phyloP scores from a whole-genome alignment of 179 eudicot genomes.

The Nepenthes alata region DNA sequence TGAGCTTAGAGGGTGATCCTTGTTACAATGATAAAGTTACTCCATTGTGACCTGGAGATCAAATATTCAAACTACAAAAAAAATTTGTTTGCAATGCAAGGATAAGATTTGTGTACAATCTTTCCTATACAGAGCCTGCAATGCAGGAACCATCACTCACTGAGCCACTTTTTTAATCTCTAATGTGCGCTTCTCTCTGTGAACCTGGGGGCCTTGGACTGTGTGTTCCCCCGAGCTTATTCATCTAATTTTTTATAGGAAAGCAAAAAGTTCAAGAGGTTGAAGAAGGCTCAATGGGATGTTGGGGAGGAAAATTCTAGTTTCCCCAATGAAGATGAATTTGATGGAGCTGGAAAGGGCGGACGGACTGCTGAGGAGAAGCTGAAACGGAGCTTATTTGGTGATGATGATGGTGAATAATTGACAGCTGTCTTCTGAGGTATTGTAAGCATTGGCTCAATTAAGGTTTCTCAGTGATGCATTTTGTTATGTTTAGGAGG shows the following conservation, averaged over 20 bases:
- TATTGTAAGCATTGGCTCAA: not conserved
- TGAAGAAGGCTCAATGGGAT: slow-evolving; percentile 77
- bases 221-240: not conserved
- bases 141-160: no score
- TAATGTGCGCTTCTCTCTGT: not conserved
- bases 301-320: slow-evolving; percentile 52
- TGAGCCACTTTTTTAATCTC: not conserved
- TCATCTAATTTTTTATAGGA: slow-evolving; percentile 28
- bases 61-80: not conserved
- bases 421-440: not conserved
- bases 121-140: no score
- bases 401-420: slow-evolving; percentile 57
- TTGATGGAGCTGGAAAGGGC: slow-evolving; percentile 41
- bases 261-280: slow-evolving; percentile 75
- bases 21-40: no score
- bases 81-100: no score
- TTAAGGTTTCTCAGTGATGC: not conserved
- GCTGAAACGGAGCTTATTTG: slow-evolving; percentile 55
- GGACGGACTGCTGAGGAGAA: slow-evolving; percentile 66
- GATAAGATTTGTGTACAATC: no score
- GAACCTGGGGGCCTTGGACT: no score
- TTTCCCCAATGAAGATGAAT: slow-evolving; percentile 63
- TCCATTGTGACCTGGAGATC: no score
- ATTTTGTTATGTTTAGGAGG: slow-evolving; percentile 31
- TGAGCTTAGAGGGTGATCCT: no score